Conservation (phyloP, 1,284 basidiomycete species). For the Gymnopus androsaceus region DNA sequence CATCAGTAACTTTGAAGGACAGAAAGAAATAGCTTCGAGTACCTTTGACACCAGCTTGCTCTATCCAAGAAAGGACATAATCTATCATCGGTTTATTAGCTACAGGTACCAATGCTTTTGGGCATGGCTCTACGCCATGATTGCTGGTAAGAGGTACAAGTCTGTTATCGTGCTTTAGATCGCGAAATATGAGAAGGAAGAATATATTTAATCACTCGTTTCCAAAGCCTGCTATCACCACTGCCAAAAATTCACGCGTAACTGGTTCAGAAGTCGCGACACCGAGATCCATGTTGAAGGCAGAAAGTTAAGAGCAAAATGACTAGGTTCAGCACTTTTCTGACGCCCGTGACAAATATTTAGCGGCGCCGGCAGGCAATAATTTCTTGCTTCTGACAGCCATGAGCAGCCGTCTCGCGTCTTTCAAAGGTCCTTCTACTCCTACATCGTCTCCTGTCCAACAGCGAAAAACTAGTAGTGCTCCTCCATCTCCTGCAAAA, state of each 20-base stretch:
- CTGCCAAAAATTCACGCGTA: conserved; percentile 78
- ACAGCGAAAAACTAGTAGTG: conserved; percentile 33
- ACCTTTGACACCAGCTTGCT: conserved; percentile 86
- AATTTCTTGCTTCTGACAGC: neutral
- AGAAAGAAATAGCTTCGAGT: conserved; percentile 21
- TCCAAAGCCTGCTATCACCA: conserved; percentile 85
- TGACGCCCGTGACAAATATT: too few species aligned
- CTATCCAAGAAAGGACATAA: conserved; percentile 83
- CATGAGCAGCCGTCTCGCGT: conserved; percentile 57
- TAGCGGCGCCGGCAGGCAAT: neutral
- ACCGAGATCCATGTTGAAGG: conserved; percentile 60
- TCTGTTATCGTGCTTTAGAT: conserved; percentile 39
- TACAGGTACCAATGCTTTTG: conserved; percentile 85
- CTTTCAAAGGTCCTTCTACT: conserved; percentile 76
- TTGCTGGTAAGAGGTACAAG: conserved; percentile 72
- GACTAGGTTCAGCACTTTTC: too few species aligned
- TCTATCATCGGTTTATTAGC: conserved; percentile 88
- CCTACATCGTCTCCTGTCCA: conserved; percentile 66
- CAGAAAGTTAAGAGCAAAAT: neutral
- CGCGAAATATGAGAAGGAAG: neutral
- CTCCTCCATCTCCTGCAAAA: conserved; percentile 57
- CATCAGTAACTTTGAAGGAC: conserved; percentile 14
- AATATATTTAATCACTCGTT: conserved; percentile 63
- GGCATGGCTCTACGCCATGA: conserved; percentile 72
- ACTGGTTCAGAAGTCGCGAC: conserved; percentile 51